Conservation (phyloP, 148 eudicot genomes). For the Polygonum aviculare region DNA sequence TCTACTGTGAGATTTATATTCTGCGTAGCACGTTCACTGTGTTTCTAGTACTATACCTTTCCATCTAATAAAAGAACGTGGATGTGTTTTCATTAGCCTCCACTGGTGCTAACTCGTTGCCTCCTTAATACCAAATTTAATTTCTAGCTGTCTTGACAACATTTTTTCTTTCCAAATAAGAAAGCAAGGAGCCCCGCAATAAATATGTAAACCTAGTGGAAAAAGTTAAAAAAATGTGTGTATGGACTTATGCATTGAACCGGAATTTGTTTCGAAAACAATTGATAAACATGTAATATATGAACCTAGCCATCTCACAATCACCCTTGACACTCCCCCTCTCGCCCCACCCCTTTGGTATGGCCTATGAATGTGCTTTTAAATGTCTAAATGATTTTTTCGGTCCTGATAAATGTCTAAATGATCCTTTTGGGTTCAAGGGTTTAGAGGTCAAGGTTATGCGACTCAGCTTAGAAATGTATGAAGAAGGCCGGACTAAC, state of each 20-base stretch:
- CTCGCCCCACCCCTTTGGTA: background rate
- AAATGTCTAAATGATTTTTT: too few species aligned
- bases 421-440: background rate
- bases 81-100: background rate
- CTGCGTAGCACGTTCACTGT: background rate
- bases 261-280: too few species aligned
- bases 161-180: background rate
- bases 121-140: background rate
- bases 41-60: background rate
- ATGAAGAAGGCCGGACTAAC: background rate
- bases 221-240: background rate
- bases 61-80: background rate
- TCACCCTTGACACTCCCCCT: background rate
- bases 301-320: background rate
- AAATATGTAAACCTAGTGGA: background rate
- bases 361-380: background rate
- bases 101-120: background rate
- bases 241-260: background rate
- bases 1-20: background rate
- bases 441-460: background rate
- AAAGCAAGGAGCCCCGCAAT: background rate
- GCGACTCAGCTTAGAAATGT: background rate
- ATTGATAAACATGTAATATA: too few species aligned
- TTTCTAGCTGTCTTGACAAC: background rate
- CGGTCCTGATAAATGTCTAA: background rate